A percentile compares a stretch with the other conserved stretches of the same genome.
Evolutionary conservation across 352 stramenopile genomes (phyloP).

Genomic region (Phytophthora podocarpi): DNA sequence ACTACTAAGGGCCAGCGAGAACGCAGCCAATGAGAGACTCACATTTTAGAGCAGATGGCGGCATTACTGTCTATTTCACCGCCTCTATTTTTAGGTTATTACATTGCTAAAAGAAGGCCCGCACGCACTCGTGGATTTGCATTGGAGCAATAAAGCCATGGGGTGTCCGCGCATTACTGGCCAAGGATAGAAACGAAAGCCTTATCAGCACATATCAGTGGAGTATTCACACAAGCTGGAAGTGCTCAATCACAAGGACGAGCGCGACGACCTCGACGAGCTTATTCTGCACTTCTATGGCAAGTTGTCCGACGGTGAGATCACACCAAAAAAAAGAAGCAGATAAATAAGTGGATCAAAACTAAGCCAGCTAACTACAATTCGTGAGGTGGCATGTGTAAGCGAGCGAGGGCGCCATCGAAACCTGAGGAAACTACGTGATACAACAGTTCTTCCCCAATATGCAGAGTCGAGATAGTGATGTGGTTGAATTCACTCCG

Average conservation of each 20-base stretch:
- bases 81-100: background rate
- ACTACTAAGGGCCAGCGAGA: constrained; percentile 2
- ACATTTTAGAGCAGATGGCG: background rate
- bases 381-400: background rate
- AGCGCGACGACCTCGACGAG: background rate
- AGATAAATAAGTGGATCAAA: constrained; percentile 1
- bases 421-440: background rate
- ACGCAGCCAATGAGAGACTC: background rate
- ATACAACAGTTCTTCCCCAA: background rate
- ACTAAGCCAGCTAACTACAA: background rate
- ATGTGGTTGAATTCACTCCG: constrained; percentile 1
- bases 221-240: constrained; percentile 1
- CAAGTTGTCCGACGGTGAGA: background rate
- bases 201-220: background rate
- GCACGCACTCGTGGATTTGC: too few species aligned
- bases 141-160: too few species aligned
- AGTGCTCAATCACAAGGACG: background rate
- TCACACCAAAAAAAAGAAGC: background rate
- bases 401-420: background rate
- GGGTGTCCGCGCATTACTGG: background rate
- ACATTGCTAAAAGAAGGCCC: too few species aligned
- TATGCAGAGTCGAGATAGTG: background rate
- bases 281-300: constrained; percentile 1
- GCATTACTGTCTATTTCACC: background rate
- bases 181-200: background rate